Evolutionary conservation across 345 rosid species (phyloP).

Genomic region (Draba incana): DNA sequence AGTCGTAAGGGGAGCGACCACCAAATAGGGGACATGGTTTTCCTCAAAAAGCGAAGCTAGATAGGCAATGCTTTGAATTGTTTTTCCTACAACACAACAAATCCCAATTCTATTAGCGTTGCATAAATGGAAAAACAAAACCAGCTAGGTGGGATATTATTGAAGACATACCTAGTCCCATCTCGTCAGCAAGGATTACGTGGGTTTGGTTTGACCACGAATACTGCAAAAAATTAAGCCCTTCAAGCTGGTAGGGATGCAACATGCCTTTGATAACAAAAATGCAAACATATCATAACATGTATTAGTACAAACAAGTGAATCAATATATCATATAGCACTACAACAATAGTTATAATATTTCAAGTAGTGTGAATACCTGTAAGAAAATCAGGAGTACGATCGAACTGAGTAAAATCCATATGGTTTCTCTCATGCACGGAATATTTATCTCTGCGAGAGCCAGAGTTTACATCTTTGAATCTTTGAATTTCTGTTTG

Average conservation of each 20-base stretch:
- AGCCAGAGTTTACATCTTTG: conserved; percentile 53
- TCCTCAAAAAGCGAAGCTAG: conserved; percentile 81
- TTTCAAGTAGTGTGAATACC: conserved; percentile 48
- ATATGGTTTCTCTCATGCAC: conserved; percentile 50
- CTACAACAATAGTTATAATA: conserved; percentile 12
- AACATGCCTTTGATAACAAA: conserved; percentile 61
- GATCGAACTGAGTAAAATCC: conserved; percentile 67
- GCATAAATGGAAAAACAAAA: conserved; percentile 14
- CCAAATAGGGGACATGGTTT: conserved; percentile 61
- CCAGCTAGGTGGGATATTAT: conserved; percentile 1
- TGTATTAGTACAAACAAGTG: conserved; percentile 27
- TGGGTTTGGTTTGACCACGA: conserved; percentile 86
- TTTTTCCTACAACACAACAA: conserved; percentile 66
- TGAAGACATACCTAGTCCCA: conserved; percentile 78
- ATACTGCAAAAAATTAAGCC: conserved; percentile 78
- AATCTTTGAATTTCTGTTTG: conserved; percentile 75
- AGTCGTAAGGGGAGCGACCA: conserved; percentile 94
- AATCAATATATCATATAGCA: conserved; percentile 14
- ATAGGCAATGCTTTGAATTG: conserved; percentile 91
- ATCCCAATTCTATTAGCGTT: conserved; percentile 13
- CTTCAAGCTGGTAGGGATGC: conserved; percentile 37
- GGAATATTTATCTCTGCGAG: conserved; percentile 52
- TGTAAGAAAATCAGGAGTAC: conserved; percentile 79
- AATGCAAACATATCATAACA: conserved; percentile 24
- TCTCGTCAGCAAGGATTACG: conserved; percentile 94